Evolutionary conservation across 73 alveolate genomes (phyloP).

Genomic region (Tetrahymena malaccensis): DNA sequence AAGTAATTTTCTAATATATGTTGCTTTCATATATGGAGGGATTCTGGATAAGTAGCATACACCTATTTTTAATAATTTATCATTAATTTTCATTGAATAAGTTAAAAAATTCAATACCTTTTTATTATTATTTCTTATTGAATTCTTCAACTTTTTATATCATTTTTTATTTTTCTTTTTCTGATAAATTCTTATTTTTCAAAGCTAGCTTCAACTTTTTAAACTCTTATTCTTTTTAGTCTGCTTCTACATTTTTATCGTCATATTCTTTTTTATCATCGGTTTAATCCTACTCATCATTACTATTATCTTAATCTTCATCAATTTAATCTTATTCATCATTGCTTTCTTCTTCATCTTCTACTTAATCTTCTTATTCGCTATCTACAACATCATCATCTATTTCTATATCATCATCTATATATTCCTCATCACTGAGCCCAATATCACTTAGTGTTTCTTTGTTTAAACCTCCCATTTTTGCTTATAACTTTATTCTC

Average conservation of each 20-base stretch:
- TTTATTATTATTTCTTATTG: not conserved
- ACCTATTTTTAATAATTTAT: slow-evolving; percentile 16
- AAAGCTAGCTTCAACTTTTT: not conserved
- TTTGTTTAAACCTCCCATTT: not conserved
- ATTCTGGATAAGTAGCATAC: slow-evolving; percentile 58
- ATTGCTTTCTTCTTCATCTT: not conserved
- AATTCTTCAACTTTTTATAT: not conserved
- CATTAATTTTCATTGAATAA: not conserved
- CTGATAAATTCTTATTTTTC: not conserved
- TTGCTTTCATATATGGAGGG: slow-evolving; percentile 73
- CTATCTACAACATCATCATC: not conserved
- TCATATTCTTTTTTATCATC: not conserved
- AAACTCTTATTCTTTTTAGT: not conserved
- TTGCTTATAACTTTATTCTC: not conserved
- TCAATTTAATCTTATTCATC: not conserved
- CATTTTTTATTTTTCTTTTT: not conserved
- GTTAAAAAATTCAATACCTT: not conserved
- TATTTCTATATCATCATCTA: not conserved
- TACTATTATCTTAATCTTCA: not conserved
- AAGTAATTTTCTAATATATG: slow-evolving; percentile 37
- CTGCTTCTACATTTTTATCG: not conserved
- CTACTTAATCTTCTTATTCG: not conserved
- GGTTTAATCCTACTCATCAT: not conserved
- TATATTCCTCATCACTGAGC: not conserved
- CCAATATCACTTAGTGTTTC: not conserved